Base-by-base conservation (phyloP, 2,329 filamentous ascomycete species). In the Phaeosphaeriaceae sp. region DNA sequence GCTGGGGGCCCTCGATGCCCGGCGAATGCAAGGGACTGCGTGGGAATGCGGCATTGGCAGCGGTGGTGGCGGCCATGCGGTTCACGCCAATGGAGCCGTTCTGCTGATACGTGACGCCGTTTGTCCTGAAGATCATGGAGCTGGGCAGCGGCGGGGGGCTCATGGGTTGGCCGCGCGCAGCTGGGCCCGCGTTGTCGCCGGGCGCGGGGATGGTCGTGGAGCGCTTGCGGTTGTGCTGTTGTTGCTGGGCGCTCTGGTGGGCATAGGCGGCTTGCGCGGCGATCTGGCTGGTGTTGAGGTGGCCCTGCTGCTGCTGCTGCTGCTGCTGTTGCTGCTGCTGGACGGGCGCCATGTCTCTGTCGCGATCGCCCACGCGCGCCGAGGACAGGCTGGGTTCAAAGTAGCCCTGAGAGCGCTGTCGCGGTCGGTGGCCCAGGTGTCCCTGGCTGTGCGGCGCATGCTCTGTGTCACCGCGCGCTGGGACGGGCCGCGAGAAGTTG, bases 231-330 rank as follows among this genome's bases (percentile, higher is more conserved):
- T 76, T 81, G 67, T 36, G 31, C 11, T 36, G 31, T 15, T 36
- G 31, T 11, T 76, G 76, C 62, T 78, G 76, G 45, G 82, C 81
- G 69, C 86, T 83, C 69, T 89, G 85, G 33, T 86, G 86, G 80
- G 91, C 88, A 70, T 90, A 88, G 54, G 91, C 91, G 10, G 91
- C 88, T 77, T 93, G 91, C 19, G 91, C 91, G 41, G 91, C 91
- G 63, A 93, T 92, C 75, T 92, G 89, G 76, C 90, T 92, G n/a
- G 90, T 87, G 78, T 79, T 77, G 76, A 88, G 69, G 33, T 78
- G 78, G 56, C 42, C 58, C 20, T 58, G 21, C 31, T 36, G 31
- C 31, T 36, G 31, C 31, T 36, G 31, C 31, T 36, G 31, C 25
- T 27, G 25, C 25, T 36, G 31, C 31, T 36, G 31, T 9, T 27